These are phyloP conservation scores for Staphylotrichum tortipilum DNA, from an alignment of 495 filamentous ascomycete species.

Conservation along the genomic window DNA sequence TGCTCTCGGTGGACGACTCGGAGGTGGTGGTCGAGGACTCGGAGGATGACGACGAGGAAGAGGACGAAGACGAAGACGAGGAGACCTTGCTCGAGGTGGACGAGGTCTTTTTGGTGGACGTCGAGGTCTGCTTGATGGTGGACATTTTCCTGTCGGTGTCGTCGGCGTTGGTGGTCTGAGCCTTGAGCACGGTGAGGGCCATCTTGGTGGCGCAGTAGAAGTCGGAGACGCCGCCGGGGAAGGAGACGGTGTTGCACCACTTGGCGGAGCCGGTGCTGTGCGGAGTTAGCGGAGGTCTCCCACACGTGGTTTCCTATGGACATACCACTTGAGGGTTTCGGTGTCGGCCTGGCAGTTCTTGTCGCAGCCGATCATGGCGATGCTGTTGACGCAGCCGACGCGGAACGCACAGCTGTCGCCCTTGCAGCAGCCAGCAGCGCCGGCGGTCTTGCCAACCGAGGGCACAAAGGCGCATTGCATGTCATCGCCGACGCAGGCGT, in stretches of 20 bases:
- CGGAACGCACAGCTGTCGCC: slow-evolving; percentile 21
- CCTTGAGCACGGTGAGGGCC: slow-evolving; percentile 20
- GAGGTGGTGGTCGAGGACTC: background rate
- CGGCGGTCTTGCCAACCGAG: slow-evolving; percentile 12
- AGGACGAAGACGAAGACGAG: background rate
- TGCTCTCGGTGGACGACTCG: background rate
- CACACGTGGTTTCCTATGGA: background rate
- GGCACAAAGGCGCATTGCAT: slow-evolving; percentile 28
- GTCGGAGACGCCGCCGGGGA: slow-evolving; percentile 28
- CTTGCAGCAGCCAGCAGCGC: slow-evolving; percentile 33
- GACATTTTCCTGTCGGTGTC: slow-evolving; percentile 26
- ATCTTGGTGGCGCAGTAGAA: slow-evolving; percentile 30
- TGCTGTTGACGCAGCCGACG: slow-evolving; percentile 23
- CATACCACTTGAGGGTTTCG: slow-evolving; percentile 34
- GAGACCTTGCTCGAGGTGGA: slow-evolving; percentile 1
- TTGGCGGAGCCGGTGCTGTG: slow-evolving; percentile 19
- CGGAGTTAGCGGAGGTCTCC: background rate
- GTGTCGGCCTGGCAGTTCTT: slow-evolving; percentile 27
- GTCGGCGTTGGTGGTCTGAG: slow-evolving; percentile 30
- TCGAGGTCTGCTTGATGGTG: slow-evolving; percentile 10
- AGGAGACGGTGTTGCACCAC: slow-evolving; percentile 33
- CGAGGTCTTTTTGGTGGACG: slow-evolving; percentile 2
- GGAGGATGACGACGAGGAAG: background rate
- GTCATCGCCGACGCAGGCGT: slow-evolving; percentile 21
- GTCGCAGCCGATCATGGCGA: slow-evolving; percentile 27